Evolutionary conservation across 306 rosid species (phyloP).

Genomic region (Cucumis sativus): DNA sequence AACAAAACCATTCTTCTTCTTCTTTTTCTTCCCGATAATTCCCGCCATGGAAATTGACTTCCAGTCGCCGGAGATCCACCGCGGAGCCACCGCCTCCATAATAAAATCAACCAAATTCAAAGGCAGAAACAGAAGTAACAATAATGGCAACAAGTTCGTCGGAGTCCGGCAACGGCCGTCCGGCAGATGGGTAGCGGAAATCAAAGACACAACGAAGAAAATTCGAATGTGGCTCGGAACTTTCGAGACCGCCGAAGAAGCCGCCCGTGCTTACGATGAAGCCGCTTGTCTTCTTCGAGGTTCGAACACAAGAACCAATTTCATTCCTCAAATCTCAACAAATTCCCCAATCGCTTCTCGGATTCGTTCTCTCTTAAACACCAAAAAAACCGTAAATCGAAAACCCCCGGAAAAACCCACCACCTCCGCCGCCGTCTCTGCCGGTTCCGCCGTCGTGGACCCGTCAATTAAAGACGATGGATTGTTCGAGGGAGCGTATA

Average conservation of each 20-base stretch:
- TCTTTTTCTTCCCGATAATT: not conserved
- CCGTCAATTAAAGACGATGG: not conserved
- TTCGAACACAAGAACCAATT: slow-evolving; percentile 77
- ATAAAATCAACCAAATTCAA: slow-evolving; percentile 30
- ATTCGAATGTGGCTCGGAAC: slow-evolving; percentile 99
- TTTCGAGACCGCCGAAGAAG: slow-evolving; percentile 90
- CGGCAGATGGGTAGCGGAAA: slow-evolving; percentile 99
- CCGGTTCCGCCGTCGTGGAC: not conserved
- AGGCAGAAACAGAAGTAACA: slow-evolving; percentile 37
- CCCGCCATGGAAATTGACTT: slow-evolving; percentile 63
- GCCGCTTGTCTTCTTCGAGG: slow-evolving; percentile 97
- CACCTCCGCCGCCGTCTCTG: not conserved
- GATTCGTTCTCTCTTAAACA: slow-evolving; percentile 52
- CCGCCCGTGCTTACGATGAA: slow-evolving; percentile 90
- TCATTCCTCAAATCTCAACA: slow-evolving; percentile 57
- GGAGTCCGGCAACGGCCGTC: slow-evolving; percentile 96
- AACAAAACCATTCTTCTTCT: not conserved
- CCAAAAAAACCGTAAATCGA: slow-evolving; percentile 21
- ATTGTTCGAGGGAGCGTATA: slow-evolving; percentile 42
- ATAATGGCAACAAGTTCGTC: slow-evolving; percentile 45
- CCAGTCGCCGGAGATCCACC: slow-evolving; percentile 29
- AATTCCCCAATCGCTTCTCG: slow-evolving; percentile 84
- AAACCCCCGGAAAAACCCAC: slow-evolving; percentile 6
- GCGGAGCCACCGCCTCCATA: slow-evolving; percentile 14
- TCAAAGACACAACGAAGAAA: slow-evolving; percentile 82